These are phyloP conservation scores for Stagonosporopsis rhizophila DNA, from an alignment of 2,329 filamentous ascomycete genomes.

Conservation along the genomic window DNA sequence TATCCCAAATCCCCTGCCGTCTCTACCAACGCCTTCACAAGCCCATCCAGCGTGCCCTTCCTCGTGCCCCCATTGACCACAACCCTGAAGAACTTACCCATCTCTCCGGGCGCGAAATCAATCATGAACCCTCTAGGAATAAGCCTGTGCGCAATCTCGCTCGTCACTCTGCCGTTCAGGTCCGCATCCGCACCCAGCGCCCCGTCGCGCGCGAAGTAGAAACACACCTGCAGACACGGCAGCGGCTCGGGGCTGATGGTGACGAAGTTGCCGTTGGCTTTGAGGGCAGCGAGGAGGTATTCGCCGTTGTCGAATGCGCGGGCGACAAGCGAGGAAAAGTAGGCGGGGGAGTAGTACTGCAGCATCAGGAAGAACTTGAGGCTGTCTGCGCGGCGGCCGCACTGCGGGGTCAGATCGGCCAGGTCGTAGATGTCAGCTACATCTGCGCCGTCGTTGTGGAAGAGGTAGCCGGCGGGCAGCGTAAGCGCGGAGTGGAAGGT, in stretches of 20 bases:
- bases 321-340: constrained; percentile 71
- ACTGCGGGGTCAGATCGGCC: constrained; percentile 91
- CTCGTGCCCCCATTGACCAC: constrained; percentile 70
- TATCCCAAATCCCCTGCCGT: constrained; percentile 45
- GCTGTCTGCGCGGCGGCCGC: constrained; percentile 82
- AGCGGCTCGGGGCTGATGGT: constrained; percentile 79
- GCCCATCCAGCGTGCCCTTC: constrained; percentile 66
- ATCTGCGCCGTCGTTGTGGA: constrained; percentile 48
- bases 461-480: constrained; percentile 78
- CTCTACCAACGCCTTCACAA: constrained; percentile 66
- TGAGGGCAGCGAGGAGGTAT: constrained; percentile 69
- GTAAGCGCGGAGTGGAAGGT: constrained; percentile 86
- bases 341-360: constrained; percentile 83
- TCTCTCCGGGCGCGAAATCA: constrained; percentile 68
- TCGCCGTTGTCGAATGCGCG: constrained; percentile 74
- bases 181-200: constrained; percentile 54
- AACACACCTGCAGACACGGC: constrained; percentile 88
- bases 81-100: constrained; percentile 71
- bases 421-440: constrained; percentile 76
- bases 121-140: constrained; percentile 72
- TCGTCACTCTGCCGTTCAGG: constrained; percentile 64
- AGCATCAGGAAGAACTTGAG: constrained; percentile 89
- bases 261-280: constrained; percentile 65
- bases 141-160: constrained; percentile 61
- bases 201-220: constrained; percentile 77